A percentile compares a stretch with the other conserved stretches of the same genome.
Evolutionary conservation across 2,329 filamentous ascomycete genomes (phyloP).

Genomic region (Cryphonectria parasitica): DNA sequence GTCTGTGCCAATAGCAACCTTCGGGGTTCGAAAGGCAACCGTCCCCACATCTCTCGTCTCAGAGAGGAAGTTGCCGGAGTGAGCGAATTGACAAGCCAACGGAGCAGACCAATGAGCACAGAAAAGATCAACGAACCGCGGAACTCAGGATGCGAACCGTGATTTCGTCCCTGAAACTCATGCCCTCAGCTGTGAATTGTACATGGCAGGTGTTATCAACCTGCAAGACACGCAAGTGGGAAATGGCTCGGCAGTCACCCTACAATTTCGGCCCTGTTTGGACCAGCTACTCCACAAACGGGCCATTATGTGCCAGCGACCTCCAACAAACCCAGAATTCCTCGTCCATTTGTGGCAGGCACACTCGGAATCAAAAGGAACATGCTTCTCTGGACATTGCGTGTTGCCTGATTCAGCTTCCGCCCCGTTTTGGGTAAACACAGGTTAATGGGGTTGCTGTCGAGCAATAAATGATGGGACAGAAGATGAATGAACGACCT

Average conservation of each 20-base stretch:
- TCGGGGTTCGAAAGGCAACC: constrained; percentile 11
- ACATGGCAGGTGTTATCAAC: constrained; percentile 18
- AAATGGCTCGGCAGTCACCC: neutral
- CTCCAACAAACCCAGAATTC: neutral
- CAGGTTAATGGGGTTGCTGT: neutral
- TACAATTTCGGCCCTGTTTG: too few species aligned
- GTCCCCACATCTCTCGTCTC: constrained; percentile 1
- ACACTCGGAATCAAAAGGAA: neutral
- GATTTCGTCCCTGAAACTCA: neutral
- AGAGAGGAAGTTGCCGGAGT: constrained; percentile 20
- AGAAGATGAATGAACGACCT: neutral
- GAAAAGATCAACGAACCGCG: neutral
- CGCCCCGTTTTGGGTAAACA: neutral
- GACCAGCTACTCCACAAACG: neutral
- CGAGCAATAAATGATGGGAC: neutral
- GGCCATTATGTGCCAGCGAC: neutral
- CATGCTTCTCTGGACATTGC: neutral
- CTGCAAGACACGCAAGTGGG: neutral
- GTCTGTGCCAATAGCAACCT: neutral
- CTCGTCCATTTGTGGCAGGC: constrained; percentile 7
- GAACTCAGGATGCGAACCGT: neutral
- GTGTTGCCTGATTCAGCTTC: constrained; percentile 1
- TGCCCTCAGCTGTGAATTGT: constrained; percentile 4
- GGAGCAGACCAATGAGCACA: constrained; percentile 1
- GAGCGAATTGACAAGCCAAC: constrained; percentile 9